Conservation (phyloP, 192 early-diverging fungal species). For the Radiomyces spectabilis region DNA sequence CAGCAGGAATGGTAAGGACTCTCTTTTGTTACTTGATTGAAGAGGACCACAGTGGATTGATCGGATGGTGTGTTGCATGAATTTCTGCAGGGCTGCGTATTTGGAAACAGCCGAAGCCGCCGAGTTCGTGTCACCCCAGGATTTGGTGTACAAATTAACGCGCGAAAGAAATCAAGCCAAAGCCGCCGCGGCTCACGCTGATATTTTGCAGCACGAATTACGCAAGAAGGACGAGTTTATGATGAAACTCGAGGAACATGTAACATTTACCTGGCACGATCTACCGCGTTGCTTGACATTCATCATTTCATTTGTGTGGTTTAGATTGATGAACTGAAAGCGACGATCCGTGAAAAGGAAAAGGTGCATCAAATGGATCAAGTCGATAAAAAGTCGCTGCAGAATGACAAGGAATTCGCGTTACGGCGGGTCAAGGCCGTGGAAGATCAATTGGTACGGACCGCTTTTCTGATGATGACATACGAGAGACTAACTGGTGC, state of each 20-base stretch:
- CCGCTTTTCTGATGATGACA: too few species aligned
- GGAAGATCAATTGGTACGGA: constrained; percentile 54
- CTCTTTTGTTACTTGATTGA: not conserved
- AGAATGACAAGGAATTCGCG: constrained; percentile 42
- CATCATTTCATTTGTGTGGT: not conserved
- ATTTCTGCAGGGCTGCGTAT: constrained; percentile 25
- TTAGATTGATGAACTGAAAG: constrained; percentile 31
- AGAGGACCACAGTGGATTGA: too few species aligned
- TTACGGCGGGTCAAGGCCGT: constrained; percentile 56
- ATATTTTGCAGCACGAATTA: constrained; percentile 25
- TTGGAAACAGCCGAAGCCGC: constrained; percentile 30
- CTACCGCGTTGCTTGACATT: not conserved
- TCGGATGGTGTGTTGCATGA: too few species aligned
- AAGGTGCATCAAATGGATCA: constrained; percentile 31
- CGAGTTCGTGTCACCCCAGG: constrained; percentile 45
- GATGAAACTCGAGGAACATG: constrained; percentile 5
- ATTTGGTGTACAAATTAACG: constrained; percentile 36
- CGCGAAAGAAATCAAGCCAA: constrained; percentile 37
- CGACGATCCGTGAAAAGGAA: constrained; percentile 36
- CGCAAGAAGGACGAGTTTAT: constrained; percentile 18
- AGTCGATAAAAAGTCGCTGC: constrained; percentile 24
- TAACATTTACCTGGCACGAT: constrained; percentile 25
- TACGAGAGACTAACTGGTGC: not conserved
- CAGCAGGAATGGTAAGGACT: constrained; percentile 44
- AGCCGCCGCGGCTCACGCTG: constrained; percentile 28